Base-by-base conservation (phyloP, 768 basidiomycete genomes). In the Nidularia pulvinata region DNA sequence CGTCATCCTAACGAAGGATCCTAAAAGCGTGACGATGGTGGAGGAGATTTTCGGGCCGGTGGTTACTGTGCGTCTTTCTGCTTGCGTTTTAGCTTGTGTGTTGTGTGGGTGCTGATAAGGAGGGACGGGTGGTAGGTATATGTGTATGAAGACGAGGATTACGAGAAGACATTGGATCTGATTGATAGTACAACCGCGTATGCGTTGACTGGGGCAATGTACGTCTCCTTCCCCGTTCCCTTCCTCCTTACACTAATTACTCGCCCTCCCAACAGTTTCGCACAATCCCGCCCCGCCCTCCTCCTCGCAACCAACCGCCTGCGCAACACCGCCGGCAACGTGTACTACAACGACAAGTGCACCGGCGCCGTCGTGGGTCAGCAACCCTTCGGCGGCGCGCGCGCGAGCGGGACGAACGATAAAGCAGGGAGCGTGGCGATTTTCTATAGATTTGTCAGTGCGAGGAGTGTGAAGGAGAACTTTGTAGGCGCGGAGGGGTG, bases 11-110 rank as follows among this genome's bases (percentile, higher is more conserved):
- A 96, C 89, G 61, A 90, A 91, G 65, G 93, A 98, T 66, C 94
- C 97, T 39, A 83, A 83, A 55, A 90, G 86, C 1, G 70, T 95
- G 44, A 95, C 95, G 1, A 91, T 99, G 84, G 82, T 81, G 6
- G 92, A 98, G 59, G 97, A 99, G 73, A 91, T 99, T 62, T 98
- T 99, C 62, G 97, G 97, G 1, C 97, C 97, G 25, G 95, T 98
- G 35, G 62, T 98, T 50, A 96, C 95, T 35, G n/a, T n/a, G n/a
- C n/a, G n/a, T n/a, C n/a, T 93, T 92, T 58, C 48, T 76, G 61
- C n/a, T 43, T 39, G 22, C 9, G 45, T n/a, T 37, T 46, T 33
- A 13, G 33, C 25, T 44, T 10, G 13, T 44, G 9, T 46, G 7
- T 3, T 6, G 25, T 16, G 19, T 46, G 25, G 9, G n/a, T n/a